A percentile compares a stretch with the other conserved stretches of the same genome.
Conservation (phyloP, 352 stramenopile species). For the Pythium plurisporium region DNA sequence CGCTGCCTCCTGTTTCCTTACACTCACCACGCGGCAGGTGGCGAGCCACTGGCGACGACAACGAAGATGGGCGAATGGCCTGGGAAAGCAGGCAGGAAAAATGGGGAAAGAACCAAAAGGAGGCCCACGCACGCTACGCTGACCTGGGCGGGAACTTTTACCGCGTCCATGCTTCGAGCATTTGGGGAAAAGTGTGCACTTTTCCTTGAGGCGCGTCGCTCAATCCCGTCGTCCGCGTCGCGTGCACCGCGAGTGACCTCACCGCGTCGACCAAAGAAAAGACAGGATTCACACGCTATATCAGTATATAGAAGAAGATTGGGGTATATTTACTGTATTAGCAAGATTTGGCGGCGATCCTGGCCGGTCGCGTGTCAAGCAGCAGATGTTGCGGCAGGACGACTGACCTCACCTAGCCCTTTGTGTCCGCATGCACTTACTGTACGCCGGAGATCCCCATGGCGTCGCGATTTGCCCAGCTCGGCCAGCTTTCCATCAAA, state of each 20-base stretch:
- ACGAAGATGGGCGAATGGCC: constrained; percentile 8
- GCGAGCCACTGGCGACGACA: background rate
- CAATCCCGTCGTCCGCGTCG: background rate
- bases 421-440: constrained; percentile 6
- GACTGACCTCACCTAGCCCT: constrained; percentile 13
- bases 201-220: background rate
- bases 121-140: background rate
- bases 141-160: background rate
- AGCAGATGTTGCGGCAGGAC: constrained; percentile 7
- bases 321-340: background rate
- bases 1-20: constrained; percentile 1
- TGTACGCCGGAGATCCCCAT: too few relatives aligned
- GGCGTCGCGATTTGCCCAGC: too few relatives aligned
- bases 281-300: background rate
- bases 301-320: background rate
- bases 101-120: background rate
- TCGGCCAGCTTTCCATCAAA: background rate
- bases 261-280: background rate
- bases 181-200: background rate
- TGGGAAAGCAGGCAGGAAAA: too few relatives aligned
- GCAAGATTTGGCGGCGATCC: background rate
- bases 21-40: background rate
- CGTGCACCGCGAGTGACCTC: background rate
- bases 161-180: background rate
- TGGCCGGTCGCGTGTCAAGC: background rate